Conservation (phyloP, 1,139 yeast genomes). For the Blastobotrys apis region DNA sequence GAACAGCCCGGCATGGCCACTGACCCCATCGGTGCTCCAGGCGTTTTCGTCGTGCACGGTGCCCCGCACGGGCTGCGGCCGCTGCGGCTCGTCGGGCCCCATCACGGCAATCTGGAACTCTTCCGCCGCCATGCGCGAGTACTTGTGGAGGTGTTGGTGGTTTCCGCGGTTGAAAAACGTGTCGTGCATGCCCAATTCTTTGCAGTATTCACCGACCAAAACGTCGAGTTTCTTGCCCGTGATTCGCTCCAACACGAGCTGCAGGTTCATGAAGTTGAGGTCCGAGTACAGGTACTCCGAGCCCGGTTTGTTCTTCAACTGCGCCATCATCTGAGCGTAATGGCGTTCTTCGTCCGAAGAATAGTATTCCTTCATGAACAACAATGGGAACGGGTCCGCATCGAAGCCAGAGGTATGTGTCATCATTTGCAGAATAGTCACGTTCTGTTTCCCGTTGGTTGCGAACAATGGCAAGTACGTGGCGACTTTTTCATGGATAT, state of each 20-base stretch:
- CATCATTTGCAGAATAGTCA: conserved; percentile 18
- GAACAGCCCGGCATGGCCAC: conserved; percentile 23
- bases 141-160: conserved; percentile 3
- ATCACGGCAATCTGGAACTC: conserved; percentile 17
- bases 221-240: conserved; percentile 14
- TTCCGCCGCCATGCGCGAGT: conserved; percentile 17
- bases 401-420: conserved; percentile 23
- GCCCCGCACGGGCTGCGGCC: conserved; percentile 22
- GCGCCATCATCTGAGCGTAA: conserved; percentile 12
- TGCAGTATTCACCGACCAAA: conserved; percentile 13
- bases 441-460: conserved; percentile 14
- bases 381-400: conserved; percentile 19
- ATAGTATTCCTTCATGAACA: conserved; percentile 5
- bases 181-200: conserved; percentile 18
- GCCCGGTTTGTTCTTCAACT: conserved; percentile 18
- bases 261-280: conserved; percentile 18
- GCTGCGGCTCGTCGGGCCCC: conserved; percentile 14
- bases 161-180: conserved; percentile 16
- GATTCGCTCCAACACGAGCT: conserved; percentile 17
- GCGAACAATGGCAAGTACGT: conserved; percentile 16
- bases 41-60: conserved; percentile 24
- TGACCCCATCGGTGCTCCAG: conserved; percentile 17
- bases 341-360: conserved; percentile 13
- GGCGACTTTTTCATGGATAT: conserved; percentile 14
- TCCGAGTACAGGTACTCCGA: conserved; percentile 17